phyloP scores from a whole-genome alignment of 495 filamentous ascomycete genomes.

The Hypoxylon lenormandii region DNA sequence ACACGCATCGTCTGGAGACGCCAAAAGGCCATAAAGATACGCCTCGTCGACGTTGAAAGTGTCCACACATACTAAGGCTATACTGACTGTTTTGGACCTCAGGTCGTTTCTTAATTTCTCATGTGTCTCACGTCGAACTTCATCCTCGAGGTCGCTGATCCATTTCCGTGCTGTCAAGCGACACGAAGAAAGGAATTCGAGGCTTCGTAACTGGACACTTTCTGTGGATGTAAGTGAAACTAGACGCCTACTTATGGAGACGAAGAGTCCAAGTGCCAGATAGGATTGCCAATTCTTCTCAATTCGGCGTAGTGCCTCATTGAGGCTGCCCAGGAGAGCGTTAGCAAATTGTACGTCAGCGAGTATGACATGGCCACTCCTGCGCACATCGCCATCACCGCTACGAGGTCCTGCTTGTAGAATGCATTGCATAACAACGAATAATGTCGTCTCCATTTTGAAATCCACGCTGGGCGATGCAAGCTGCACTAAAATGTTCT shows the following conservation, averaged over 20 bases:
- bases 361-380: constrained; percentile 37
- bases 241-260: constrained; percentile 53
- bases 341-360: constrained; percentile 24
- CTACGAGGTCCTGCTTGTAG: constrained; percentile 61
- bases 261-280: constrained; percentile 55
- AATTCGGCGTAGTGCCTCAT: constrained; percentile 45
- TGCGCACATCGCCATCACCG: constrained; percentile 11
- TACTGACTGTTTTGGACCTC: constrained; percentile 47
- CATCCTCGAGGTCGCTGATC: constrained; percentile 47
- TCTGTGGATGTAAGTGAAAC: constrained; percentile 50
- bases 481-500: constrained; percentile 68
- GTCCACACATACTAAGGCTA: constrained; percentile 55
- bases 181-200: constrained; percentile 42
- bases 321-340: constrained; percentile 39
- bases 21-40: constrained; percentile 46
- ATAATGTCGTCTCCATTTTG: constrained; percentile 58
- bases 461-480: constrained; percentile 59
- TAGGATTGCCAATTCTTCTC: constrained; percentile 65
- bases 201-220: constrained; percentile 13
- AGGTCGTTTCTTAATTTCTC: constrained; percentile 42
- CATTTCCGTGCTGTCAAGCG: constrained; percentile 49
- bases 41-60: constrained; percentile 55
- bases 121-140: constrained; percentile 35
- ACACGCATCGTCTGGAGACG: constrained; percentile 38
- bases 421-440: constrained; percentile 64